Percentiles rank a stretch among this genome's conserved stretches.
phyloP scores from a whole-genome alignment of 345 rosid species.

The Bruguiera gymnorhiza region DNA sequence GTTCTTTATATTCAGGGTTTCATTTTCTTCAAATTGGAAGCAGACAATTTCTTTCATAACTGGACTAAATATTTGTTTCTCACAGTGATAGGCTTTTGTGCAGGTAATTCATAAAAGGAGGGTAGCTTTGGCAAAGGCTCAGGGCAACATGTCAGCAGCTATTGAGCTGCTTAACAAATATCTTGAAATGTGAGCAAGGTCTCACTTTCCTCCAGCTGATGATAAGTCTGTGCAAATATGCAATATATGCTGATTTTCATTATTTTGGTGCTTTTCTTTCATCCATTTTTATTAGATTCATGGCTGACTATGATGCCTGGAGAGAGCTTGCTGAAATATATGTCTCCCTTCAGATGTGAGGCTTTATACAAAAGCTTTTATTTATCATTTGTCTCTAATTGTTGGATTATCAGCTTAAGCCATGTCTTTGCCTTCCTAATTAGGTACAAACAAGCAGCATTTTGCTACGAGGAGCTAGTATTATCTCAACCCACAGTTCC shows the following conservation, averaged over 20 bases:
- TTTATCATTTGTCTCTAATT: conserved; percentile 3
- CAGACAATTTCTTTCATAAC: not conserved
- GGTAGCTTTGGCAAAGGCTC: conserved; percentile 88
- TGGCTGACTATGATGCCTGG: conserved; percentile 99
- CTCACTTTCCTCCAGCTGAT: conserved; percentile 3
- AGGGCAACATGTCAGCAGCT: conserved; percentile 64
- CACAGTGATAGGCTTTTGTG: conserved; percentile 13
- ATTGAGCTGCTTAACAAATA: conserved; percentile 86
- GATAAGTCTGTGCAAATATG: conserved; percentile 2
- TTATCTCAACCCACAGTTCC: conserved; percentile 79
- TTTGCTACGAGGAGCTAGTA: conserved; percentile 96
- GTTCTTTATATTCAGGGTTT: not conserved
- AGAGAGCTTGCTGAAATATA: conserved; percentile 97
- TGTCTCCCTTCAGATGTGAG: conserved; percentile 89
- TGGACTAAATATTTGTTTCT: conserved; percentile 1
- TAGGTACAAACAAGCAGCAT: conserved; percentile 99
- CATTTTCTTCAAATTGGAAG: conserved; percentile 2
- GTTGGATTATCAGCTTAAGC: conserved; percentile 11
- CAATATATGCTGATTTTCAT: conserved; percentile 19
- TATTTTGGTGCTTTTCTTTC: conserved; percentile 5
- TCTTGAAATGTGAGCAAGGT: conserved; percentile 78
- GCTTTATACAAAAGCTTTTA: conserved; percentile 15
- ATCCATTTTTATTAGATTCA: conserved; percentile 48
- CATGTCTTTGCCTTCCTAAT: conserved; percentile 16
- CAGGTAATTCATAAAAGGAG: conserved; percentile 81